Conservation (phyloP, 2,329 filamentous ascomycete species). For the Aurifilum marmelostoma region DNA sequence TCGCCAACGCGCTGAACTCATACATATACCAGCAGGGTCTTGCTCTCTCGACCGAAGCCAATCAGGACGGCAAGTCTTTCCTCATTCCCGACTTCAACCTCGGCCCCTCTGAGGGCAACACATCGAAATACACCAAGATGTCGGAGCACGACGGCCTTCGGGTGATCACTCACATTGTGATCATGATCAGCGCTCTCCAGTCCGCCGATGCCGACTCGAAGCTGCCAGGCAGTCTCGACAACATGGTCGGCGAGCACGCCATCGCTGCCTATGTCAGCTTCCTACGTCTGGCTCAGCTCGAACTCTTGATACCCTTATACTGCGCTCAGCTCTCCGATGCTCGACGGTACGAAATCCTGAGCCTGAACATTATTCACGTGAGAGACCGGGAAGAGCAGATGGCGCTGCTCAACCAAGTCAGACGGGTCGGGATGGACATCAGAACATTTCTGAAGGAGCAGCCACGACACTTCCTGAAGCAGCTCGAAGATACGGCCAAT, state of each 20-base stretch:
- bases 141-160: conserved; percentile 68
- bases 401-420: conserved; percentile 73
- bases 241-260: conserved; percentile 63
- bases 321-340: conserved; percentile 73
- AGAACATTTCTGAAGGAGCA: conserved; percentile 74
- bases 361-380: conserved; percentile 75
- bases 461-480: conserved; percentile 54
- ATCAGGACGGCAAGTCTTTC: conserved; percentile 44
- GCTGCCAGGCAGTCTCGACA: conserved; percentile 41
- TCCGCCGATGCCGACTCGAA: conserved; percentile 42
- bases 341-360: conserved; percentile 71
- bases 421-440: conserved; percentile 72
- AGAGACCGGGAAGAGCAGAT: conserved; percentile 66
- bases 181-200: conserved; percentile 69
- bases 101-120: conserved; percentile 41
- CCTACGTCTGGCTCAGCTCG: conserved; percentile 71
- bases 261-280: conserved; percentile 82
- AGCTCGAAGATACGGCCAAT: conserved; percentile 44
- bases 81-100: conserved; percentile 46
- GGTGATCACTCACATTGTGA: conserved; percentile 68
- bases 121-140: conserved; percentile 55
- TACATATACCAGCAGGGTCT: conserved; percentile 64
- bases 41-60: conserved; percentile 52
- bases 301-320: conserved; percentile 84
- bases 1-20: conserved; percentile 63